Percentiles rank a stretch among this genome's conserved stretches.
Conservation (phyloP, 75 land plant genomes). For the Ceratopteris richardii region DNA sequence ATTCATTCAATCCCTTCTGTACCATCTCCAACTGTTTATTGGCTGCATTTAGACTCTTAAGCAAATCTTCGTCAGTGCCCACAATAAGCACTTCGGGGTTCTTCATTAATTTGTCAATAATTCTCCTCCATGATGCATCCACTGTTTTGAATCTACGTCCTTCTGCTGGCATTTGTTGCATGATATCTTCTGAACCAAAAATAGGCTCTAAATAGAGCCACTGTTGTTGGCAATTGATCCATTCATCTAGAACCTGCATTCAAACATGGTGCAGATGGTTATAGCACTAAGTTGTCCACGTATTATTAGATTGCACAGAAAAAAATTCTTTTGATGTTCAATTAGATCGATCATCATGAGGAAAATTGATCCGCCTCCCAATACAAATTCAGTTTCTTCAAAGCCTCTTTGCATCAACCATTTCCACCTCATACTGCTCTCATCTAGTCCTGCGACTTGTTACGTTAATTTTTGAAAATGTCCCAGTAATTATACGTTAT, state of each 20-base stretch:
- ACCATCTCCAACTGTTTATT: constrained; percentile 34
- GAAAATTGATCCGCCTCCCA: too few relatives aligned
- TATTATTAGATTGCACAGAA: not conserved
- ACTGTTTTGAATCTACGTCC: constrained; percentile 23
- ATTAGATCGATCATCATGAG: too few relatives aligned
- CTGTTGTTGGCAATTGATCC: constrained; percentile 33
- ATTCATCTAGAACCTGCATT: constrained; percentile 26
- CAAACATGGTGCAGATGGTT: too few relatives aligned
- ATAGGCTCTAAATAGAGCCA: constrained; percentile 41
- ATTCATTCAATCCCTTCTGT: constrained; percentile 28
- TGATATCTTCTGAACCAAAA: constrained; percentile 39
- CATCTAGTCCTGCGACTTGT: too few relatives aligned
- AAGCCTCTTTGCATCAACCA: too few relatives aligned
- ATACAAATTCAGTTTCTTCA: too few relatives aligned
- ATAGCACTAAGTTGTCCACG: not conserved
- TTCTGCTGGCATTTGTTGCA: constrained; percentile 38
- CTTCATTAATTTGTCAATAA: constrained; percentile 28
- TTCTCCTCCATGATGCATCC: constrained; percentile 26
- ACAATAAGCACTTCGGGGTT: constrained; percentile 27
- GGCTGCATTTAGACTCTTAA: constrained; percentile 12
- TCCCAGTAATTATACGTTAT: too few relatives aligned
- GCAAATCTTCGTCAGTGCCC: constrained; percentile 25
- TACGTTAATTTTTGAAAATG: too few relatives aligned
- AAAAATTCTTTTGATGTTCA: too few relatives aligned
- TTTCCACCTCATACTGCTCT: too few relatives aligned